A percentile compares a stretch with the other conserved stretches of the same genome.
These are phyloP conservation scores for Pyrus communis DNA, from an alignment of 306 rosid genomes.

Conservation along the genomic window DNA sequence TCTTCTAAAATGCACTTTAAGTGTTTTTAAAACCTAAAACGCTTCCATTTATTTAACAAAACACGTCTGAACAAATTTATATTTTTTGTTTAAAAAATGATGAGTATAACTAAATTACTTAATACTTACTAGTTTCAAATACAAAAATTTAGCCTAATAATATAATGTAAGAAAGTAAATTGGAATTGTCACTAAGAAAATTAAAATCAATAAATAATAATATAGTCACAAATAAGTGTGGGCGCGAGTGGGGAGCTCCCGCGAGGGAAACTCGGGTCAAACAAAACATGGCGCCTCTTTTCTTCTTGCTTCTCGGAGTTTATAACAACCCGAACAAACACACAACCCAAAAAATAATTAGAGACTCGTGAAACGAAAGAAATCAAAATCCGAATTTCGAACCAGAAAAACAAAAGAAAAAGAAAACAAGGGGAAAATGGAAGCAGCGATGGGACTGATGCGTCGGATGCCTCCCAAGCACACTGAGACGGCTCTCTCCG, in stretches of 20 bases:
- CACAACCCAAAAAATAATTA: neutral
- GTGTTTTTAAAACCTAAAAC: no score
- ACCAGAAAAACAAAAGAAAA: neutral
- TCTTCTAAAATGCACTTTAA: no score
- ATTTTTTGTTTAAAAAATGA: no score
- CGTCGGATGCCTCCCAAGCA: conserved; percentile 84
- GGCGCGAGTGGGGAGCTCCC: conserved; percentile 4
- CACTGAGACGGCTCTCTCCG: conserved; percentile 86
- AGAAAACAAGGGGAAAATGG: conserved; percentile 26
- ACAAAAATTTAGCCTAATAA: no score
- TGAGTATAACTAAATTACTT: no score
- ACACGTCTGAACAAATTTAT: no score
- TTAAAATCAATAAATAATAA: no score
- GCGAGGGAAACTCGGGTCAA: conserved; percentile 64
- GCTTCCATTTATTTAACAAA: no score
- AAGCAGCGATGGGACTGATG: conserved; percentile 97
- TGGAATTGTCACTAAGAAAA: no score
- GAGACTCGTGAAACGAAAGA: neutral
- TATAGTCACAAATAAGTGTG: no score
- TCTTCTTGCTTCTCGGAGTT: neutral
- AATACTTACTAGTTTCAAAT: no score
- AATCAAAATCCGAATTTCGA: neutral
- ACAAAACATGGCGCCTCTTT: conserved; percentile 9
- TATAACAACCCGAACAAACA: neutral
- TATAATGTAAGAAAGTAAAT: no score